Evolutionary conservation across 129 eudicot genomes (phyloP).

Genomic region (Centella asiatica): DNA sequence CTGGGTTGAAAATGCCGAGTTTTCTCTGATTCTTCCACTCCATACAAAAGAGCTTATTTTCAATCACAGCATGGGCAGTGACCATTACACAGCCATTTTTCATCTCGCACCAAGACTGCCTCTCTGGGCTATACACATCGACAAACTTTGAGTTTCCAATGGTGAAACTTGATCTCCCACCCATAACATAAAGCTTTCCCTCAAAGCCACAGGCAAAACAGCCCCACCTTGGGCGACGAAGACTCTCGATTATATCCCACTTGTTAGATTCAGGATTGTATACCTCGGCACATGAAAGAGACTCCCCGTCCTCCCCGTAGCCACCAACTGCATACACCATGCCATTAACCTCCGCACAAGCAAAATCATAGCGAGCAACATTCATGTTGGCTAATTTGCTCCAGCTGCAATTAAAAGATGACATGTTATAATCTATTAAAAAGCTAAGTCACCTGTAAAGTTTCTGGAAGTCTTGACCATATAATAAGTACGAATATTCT

Average conservation of each 20-base stretch:
- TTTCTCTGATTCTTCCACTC: slow-evolving; percentile 94
- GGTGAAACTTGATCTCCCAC: slow-evolving; percentile 91
- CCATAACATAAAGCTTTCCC: slow-evolving; percentile 92
- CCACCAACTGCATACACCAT: slow-evolving; percentile 87
- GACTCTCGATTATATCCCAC: slow-evolving; percentile 68
- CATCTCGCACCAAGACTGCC: slow-evolving; percentile 70
- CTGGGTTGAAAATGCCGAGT: slow-evolving; percentile 53
- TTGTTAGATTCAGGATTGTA: slow-evolving; percentile 65
- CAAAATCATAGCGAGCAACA: slow-evolving; percentile 81
- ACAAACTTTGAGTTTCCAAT: slow-evolving; percentile 90
- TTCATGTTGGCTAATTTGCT: slow-evolving; percentile 72
- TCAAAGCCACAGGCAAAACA: slow-evolving; percentile 81
- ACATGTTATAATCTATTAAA: slow-evolving; percentile 13
- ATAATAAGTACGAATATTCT: too few species aligned
- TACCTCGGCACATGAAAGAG: slow-evolving; percentile 75
- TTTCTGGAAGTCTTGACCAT: neutral
- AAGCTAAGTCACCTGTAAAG: neutral
- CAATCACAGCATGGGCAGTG: slow-evolving; percentile 84
- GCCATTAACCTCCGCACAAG: slow-evolving; percentile 83
- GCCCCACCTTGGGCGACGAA: slow-evolving; percentile 92
- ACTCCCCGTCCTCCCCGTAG: slow-evolving; percentile 59
- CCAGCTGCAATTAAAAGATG: slow-evolving; percentile 61
- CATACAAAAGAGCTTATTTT: slow-evolving; percentile 77
- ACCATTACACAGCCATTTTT: slow-evolving; percentile 99
- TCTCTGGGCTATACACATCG: slow-evolving; percentile 71